Evolutionary conservation across 1,284 basidiomycete genomes (phyloP).

Genomic region (Mixia osmundae): DNA sequence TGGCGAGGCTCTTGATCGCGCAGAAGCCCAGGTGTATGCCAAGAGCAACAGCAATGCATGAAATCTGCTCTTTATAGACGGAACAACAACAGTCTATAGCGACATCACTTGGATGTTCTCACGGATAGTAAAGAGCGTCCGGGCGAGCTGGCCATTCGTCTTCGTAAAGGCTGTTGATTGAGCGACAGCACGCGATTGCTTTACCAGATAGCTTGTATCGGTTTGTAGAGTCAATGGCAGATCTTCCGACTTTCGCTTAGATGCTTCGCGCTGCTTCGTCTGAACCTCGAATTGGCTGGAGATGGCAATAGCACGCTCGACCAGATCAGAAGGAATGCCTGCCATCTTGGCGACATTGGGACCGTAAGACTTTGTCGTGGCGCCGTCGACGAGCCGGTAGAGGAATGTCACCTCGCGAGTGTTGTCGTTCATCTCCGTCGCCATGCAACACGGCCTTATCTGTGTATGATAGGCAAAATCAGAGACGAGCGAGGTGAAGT

Average conservation of each 20-base stretch:
- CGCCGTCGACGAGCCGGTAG: conserved; percentile 9
- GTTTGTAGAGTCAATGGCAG: conserved; percentile 58
- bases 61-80: too few species aligned
- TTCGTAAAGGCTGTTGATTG: too few species aligned
- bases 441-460: conserved; percentile 82
- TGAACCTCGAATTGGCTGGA: conserved; percentile 54
- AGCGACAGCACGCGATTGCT: too few species aligned
- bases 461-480: conserved; percentile 62
- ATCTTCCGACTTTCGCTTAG: conserved; percentile 35
- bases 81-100: too few species aligned
- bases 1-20: conserved; percentile 39
- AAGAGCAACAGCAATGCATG: too few species aligned
- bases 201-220: conserved; percentile 48
- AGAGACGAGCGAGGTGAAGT: conserved; percentile 65
- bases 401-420: conserved; percentile 29
- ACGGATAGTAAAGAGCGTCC: too few species aligned
- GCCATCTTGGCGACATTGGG: conserved; percentile 17
- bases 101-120: too few species aligned
- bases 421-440: conserved; percentile 69
- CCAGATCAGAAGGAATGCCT: conserved; percentile 25
- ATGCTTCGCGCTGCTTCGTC: conserved; percentile 36
- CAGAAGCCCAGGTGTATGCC: too few species aligned
- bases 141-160: too few species aligned
- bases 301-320: conserved; percentile 61
- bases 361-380: conserved; percentile 17